These are phyloP conservation scores for Berkeleyomyces basicola DNA, from an alignment of 2,329 filamentous ascomycete genomes.

Conservation along the genomic window DNA sequence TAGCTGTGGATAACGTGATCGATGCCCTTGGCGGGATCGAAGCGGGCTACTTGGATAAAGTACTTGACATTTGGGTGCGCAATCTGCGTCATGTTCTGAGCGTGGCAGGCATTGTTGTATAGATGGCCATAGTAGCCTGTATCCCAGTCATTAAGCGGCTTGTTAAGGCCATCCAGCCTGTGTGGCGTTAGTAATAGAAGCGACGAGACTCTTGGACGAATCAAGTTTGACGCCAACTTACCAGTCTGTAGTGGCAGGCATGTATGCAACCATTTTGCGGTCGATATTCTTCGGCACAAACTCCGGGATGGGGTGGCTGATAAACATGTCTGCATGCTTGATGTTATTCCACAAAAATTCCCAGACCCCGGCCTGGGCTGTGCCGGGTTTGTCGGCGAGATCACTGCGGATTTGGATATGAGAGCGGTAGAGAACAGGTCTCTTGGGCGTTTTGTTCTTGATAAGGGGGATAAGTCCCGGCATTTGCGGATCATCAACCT, in stretches of 20 bases:
- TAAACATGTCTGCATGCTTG: slow-evolving; percentile 56
- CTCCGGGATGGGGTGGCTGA: slow-evolving; percentile 60
- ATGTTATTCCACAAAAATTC: slow-evolving; percentile 58
- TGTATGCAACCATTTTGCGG: slow-evolving; percentile 49
- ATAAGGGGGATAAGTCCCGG: slow-evolving; percentile 59
- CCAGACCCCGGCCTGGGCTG: slow-evolving; percentile 60
- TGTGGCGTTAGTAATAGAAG: slow-evolving; percentile 4
- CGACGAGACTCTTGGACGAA: background rate
- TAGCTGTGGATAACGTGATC: slow-evolving; percentile 62
- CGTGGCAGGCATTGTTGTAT: slow-evolving; percentile 47
- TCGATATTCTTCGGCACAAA: slow-evolving; percentile 60
- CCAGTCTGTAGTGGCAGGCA: slow-evolving; percentile 73
- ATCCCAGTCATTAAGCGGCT: slow-evolving; percentile 53
- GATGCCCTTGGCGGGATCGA: slow-evolving; percentile 72
- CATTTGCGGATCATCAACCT: slow-evolving; percentile 76
- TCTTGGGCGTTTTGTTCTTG: slow-evolving; percentile 51
- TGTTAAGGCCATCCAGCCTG: slow-evolving; percentile 59
- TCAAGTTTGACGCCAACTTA: slow-evolving; percentile 19
- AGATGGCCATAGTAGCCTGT: slow-evolving; percentile 55
- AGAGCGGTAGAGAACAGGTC: slow-evolving; percentile 64
- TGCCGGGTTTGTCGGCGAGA: slow-evolving; percentile 43
- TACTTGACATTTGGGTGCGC: slow-evolving; percentile 46
- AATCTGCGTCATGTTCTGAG: slow-evolving; percentile 43
- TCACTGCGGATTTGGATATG: slow-evolving; percentile 73
- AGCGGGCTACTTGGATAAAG: slow-evolving; percentile 65